Percentiles rank a stretch among this genome's conserved stretches.
These are phyloP conservation scores for Cornus suecica DNA, from an alignment of 148 eudicot species.

Conservation along the genomic window DNA sequence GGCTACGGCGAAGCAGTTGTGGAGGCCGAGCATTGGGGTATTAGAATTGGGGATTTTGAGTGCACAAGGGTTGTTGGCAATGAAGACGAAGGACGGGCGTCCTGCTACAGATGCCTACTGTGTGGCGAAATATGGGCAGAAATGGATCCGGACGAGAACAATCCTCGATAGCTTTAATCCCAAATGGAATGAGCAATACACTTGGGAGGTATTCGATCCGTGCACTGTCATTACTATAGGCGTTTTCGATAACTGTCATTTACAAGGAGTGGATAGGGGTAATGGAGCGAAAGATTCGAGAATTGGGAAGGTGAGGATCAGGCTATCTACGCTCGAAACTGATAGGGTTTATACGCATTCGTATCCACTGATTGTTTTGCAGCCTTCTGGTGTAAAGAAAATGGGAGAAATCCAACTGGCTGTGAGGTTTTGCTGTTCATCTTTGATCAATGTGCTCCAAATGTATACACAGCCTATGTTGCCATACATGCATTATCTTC, in stretches of 20 bases:
- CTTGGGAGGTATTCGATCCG: constrained; percentile 43
- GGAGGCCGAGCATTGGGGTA: constrained; percentile 37
- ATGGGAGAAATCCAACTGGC: constrained; percentile 43
- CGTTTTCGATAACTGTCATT: constrained; percentile 35
- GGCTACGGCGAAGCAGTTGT: constrained; percentile 30
- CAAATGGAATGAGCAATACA: constrained; percentile 40
- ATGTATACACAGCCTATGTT: constrained; percentile 30
- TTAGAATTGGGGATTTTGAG: constrained; percentile 38
- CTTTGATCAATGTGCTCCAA: constrained; percentile 23
- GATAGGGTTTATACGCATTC: constrained; percentile 35
- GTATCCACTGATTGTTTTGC: constrained; percentile 31
- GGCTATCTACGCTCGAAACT: constrained; percentile 32
- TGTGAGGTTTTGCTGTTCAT: constrained; percentile 28
- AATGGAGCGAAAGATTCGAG: constrained; percentile 24
- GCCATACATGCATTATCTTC: constrained; percentile 30
- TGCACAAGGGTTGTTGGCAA: constrained; percentile 33
- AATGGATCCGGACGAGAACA: constrained; percentile 41
- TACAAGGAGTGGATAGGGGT: constrained; percentile 27
- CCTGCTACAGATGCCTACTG: constrained; percentile 42
- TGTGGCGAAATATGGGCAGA: constrained; percentile 42
- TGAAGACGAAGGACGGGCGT: constrained; percentile 32
- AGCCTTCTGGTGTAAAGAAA: constrained; percentile 31
- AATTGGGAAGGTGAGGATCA: constrained; percentile 38
- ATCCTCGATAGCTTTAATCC: constrained; percentile 28
- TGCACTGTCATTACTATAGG: constrained; percentile 39